Evolutionary conservation across 2,329 filamentous ascomycete genomes (phyloP).

Genomic region (Fusarium begoniae): DNA sequence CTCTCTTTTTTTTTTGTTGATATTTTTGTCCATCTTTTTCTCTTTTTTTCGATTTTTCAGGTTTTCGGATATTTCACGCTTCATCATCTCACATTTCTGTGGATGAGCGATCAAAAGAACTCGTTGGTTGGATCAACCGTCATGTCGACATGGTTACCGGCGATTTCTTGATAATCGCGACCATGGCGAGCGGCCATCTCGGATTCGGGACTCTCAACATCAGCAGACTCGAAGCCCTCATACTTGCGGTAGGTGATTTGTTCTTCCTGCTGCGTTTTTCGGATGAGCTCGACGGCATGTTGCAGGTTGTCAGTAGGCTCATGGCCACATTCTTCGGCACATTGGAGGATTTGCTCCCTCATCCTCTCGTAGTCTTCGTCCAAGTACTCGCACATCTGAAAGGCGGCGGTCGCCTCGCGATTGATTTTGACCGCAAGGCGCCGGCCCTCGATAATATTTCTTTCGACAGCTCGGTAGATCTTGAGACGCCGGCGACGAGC

Average conservation of each 20-base stretch:
- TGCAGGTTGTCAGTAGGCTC: not conserved
- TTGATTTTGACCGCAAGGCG: not conserved
- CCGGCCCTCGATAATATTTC: not conserved
- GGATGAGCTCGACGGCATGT: not conserved
- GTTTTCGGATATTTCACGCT: not conserved
- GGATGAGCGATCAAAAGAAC: not conserved
- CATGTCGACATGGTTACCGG: not conserved
- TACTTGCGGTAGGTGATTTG: not conserved
- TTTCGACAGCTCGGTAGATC: conserved; percentile 2
- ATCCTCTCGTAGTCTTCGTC: not conserved
- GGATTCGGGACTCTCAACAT: conserved; percentile 2
- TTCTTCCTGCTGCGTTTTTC: not conserved
- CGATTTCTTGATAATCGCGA: not conserved
- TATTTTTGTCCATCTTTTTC: not conserved
- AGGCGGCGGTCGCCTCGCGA: not conserved
- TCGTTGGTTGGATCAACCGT: not conserved
- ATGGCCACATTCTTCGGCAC: not conserved
- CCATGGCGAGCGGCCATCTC: not conserved
- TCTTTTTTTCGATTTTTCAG: not conserved
- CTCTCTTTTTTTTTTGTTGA: not conserved
- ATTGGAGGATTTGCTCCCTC: not conserved
- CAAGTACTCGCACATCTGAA: not conserved
- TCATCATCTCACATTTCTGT: not conserved
- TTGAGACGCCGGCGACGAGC: not conserved
- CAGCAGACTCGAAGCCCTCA: not conserved